Evolutionary conservation across 2,329 filamentous ascomycete genomes (phyloP), one percentile per base, ranked within the genome.

Genomic region (Talaromyces atroroseus): DNA sequence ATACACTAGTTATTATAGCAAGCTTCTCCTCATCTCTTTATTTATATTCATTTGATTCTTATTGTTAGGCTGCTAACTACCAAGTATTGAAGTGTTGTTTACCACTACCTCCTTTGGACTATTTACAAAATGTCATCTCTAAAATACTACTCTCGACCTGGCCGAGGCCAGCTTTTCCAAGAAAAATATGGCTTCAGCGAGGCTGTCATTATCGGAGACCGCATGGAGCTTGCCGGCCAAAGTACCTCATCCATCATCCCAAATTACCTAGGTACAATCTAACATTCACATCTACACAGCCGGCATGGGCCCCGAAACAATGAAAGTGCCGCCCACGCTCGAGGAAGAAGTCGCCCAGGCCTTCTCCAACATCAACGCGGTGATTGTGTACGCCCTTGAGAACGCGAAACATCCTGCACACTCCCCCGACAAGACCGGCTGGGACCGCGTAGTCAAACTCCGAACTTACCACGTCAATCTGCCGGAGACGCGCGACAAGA

Each of bases 151-250:
- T 49, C 52, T 23, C 52, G 52, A 54, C 56, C 56, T 21, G 56
- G 56, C 5, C 49, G 52, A 5, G 52, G 56, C 14, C 51, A 52
- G 34, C 16, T 55, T 8, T 55, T 52, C 12, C 56, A 53, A 44
- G 46, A 58, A 10, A 45, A 58, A 51, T 58, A 54, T 49, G 56
- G 56, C n/a, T 58, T 58, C 26, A 55, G 52, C 38, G 56, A 58
- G 21, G 45, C 56, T 12, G 52, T 52, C 14, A 45, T 58, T 32
- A 55, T 48, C n/a, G 56, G 47, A 2, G 18, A 58, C 21, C 44
- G 56, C 18, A 48, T 58, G 21, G 36, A 54, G 11, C 24, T 55
- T 29, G 53, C 56, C 1, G 56, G 56, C 0, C 56, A 58, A 34
- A 58, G 56, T 58, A 55, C 3, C 5, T 4, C n/a, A 1, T 23